Conservation (phyloP, 352 stramenopile genomes). For the Elongisporangium anandrum region DNA sequence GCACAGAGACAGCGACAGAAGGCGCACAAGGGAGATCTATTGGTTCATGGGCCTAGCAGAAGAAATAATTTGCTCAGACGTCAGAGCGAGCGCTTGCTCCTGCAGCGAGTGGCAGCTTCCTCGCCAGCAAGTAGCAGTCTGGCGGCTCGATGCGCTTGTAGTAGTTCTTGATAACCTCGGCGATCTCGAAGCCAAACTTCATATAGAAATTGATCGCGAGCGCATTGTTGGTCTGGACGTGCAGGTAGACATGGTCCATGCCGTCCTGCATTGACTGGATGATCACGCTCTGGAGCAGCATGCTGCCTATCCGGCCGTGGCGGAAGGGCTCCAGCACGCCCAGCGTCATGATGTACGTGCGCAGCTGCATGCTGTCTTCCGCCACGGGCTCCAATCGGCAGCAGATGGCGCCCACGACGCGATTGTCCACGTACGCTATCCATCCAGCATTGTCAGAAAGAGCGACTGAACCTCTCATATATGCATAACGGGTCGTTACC, state of each 20-base stretch:
- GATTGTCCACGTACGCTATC: slow-evolving; percentile 69
- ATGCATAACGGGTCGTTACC: slow-evolving; percentile 16
- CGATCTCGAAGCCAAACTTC: slow-evolving; percentile 83
- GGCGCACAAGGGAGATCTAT: no score
- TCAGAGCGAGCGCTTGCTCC: no score
- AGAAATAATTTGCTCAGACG: no score
- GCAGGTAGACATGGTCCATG: slow-evolving; percentile 73
- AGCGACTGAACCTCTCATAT: neutral
- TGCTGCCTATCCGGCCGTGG: slow-evolving; percentile 64
- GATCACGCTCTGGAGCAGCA: slow-evolving; percentile 38
- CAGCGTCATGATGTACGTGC: slow-evolving; percentile 95
- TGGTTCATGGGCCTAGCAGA: no score
- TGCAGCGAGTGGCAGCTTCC: no score
- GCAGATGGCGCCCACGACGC: slow-evolving; percentile 88
- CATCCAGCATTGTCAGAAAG: neutral
- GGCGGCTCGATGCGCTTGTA: slow-evolving; percentile 93
- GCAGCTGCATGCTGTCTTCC: slow-evolving; percentile 13
- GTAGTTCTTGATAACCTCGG: slow-evolving; percentile 91
- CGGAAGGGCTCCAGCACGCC: slow-evolving; percentile 88
- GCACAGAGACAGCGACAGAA: neutral
- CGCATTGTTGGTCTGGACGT: slow-evolving; percentile 92
- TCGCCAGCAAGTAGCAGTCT: slow-evolving; percentile 91
- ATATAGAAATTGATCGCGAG: slow-evolving; percentile 91
- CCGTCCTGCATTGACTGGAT: slow-evolving; percentile 24
- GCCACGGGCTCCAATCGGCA: slow-evolving; percentile 69